Evolutionary conservation across 1,139 yeast species (phyloP).

Genomic region (Kurtzmaniella natalensis): DNA sequence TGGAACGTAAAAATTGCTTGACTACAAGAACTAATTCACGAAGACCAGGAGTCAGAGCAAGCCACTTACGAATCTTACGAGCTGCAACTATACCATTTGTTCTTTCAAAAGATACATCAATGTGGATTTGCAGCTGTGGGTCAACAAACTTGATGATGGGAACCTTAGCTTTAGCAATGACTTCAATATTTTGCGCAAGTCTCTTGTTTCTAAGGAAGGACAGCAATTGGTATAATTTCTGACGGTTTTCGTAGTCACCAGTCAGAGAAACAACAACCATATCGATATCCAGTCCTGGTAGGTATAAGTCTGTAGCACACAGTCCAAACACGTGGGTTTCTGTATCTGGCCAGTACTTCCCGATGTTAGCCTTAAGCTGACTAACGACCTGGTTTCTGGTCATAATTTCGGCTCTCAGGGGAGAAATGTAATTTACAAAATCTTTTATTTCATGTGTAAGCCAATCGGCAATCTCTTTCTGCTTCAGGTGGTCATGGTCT

Average conservation of each 20-base stretch:
- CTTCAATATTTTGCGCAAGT: slow-evolving; percentile 73
- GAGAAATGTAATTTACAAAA: slow-evolving; percentile 83
- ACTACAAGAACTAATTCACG: slow-evolving; percentile 80
- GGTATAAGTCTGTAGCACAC: slow-evolving; percentile 86
- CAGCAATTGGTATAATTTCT: slow-evolving; percentile 69
- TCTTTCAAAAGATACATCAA: slow-evolving; percentile 90
- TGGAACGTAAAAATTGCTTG: slow-evolving; percentile 79
- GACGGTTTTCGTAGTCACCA: slow-evolving; percentile 64
- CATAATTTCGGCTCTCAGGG: slow-evolving; percentile 70
- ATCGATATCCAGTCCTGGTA: slow-evolving; percentile 97
- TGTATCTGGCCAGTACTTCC: slow-evolving; percentile 71
- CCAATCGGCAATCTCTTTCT: slow-evolving; percentile 81
- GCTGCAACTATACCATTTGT: slow-evolving; percentile 87
- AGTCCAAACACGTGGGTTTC: slow-evolving; percentile 91
- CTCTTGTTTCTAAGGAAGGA: slow-evolving; percentile 59
- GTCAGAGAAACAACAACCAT: slow-evolving; percentile 74
- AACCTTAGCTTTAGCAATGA: slow-evolving; percentile 87
- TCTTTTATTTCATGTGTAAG: slow-evolving; percentile 82
- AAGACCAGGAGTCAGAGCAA: slow-evolving; percentile 68
- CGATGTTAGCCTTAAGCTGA: slow-evolving; percentile 54
- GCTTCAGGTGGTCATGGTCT: slow-evolving; percentile 69
- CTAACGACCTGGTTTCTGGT: slow-evolving; percentile 66
- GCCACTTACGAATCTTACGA: slow-evolving; percentile 71
- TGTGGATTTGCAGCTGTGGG: slow-evolving; percentile 62
- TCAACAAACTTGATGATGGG: slow-evolving; percentile 95